Evolutionary conservation across 768 basidiomycete species (phyloP).

Genomic region (Phallus indusiatus): DNA sequence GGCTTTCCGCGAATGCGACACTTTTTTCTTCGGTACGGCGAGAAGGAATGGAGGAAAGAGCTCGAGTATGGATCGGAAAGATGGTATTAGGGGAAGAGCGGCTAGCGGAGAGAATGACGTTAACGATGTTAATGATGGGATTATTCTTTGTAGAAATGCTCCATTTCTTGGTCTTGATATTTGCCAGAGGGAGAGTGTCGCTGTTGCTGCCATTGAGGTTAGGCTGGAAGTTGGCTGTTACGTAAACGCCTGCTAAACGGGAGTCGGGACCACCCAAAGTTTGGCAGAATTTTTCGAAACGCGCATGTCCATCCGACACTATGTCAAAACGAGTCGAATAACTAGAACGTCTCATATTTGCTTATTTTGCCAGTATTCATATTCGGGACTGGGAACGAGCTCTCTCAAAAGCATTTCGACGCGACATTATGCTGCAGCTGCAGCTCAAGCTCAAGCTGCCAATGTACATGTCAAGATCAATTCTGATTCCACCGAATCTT

Average conservation of each 20-base stretch:
- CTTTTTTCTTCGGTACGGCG: conserved; percentile 91
- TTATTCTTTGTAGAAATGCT: background rate
- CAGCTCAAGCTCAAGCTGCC: background rate
- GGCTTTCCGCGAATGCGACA: conserved; percentile 88
- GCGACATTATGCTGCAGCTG: background rate
- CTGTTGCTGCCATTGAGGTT: background rate
- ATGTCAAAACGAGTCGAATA: background rate
- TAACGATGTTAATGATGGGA: background rate
- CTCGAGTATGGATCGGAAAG: conserved; percentile 45
- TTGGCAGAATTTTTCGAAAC: background rate
- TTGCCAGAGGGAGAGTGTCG: background rate
- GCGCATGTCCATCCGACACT: background rate
- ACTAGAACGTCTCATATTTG: background rate
- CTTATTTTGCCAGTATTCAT: background rate
- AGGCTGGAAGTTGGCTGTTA: background rate
- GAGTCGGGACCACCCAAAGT: background rate
- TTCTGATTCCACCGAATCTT: background rate
- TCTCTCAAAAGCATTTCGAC: background rate
- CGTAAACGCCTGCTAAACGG: background rate
- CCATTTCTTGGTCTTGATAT: background rate
- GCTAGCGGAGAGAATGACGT: conserved; percentile 17
- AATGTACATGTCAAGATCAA: background rate
- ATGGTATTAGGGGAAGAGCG: conserved; percentile 26
- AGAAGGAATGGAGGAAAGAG: conserved; percentile 82
- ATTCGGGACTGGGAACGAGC: background rate